Evolutionary conservation across 1,139 yeast genomes (phyloP).

Genomic region (Blastobotrys arbuscula): DNA sequence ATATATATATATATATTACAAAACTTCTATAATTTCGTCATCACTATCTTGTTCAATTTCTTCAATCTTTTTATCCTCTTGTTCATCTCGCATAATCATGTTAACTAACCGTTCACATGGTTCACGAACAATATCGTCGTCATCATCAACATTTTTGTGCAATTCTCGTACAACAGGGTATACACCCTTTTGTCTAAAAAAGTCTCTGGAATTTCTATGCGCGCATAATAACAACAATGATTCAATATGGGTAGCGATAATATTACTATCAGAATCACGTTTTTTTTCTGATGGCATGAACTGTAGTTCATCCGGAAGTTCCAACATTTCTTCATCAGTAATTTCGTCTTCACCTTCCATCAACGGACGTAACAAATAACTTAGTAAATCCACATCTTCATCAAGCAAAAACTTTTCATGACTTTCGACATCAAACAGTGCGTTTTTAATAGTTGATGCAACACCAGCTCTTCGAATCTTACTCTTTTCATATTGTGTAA

Average conservation of each 20-base stretch:
- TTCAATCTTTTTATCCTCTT: conserved; percentile 52
- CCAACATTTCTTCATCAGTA: conserved; percentile 79
- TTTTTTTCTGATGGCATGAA: conserved; percentile 67
- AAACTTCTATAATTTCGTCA: conserved; percentile 26
- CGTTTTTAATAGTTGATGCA: conserved; percentile 86
- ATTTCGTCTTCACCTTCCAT: conserved; percentile 68
- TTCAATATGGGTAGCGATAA: conserved; percentile 65
- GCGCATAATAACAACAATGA: conserved; percentile 72
- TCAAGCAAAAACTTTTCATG: conserved; percentile 59
- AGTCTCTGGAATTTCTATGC: conserved; percentile 64
- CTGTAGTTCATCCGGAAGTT: conserved; percentile 85
- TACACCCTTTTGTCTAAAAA: conserved; percentile 68
- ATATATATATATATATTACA: background rate
- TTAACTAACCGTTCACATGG: conserved; percentile 51
- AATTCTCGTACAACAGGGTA: conserved; percentile 81
- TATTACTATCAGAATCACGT: conserved; percentile 65
- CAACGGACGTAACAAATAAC: conserved; percentile 76
- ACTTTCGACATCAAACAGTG: conserved; percentile 69
- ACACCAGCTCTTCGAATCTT: conserved; percentile 86
- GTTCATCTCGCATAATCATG: conserved; percentile 88
- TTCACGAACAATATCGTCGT: conserved; percentile 63
- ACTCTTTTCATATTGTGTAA: conserved; percentile 77
- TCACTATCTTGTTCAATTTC: conserved; percentile 42
- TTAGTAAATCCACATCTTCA: conserved; percentile 65
- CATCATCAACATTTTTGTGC: conserved; percentile 60